Base-by-base conservation (phyloP, 2,329 filamentous ascomycete genomes). In the Diaporthe citriasiana region DNA sequence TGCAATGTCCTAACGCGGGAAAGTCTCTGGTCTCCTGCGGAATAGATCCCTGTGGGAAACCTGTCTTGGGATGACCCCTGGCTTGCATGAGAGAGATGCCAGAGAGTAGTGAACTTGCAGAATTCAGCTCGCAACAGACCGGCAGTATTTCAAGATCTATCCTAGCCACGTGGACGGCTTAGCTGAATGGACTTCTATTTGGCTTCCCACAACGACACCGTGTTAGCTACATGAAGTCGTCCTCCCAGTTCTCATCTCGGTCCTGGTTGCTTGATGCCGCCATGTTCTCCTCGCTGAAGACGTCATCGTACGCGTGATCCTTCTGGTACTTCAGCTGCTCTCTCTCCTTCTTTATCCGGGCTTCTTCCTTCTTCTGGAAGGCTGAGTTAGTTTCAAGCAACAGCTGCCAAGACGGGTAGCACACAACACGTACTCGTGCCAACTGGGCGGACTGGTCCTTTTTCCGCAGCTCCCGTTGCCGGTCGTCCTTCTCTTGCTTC, bases 261-360 rank as follows among this genome's bases (percentile, higher is more conserved):
- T 98, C 92, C 84, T 98, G 94, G 83, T 99, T 99, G 85, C 93
- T 98, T 72, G 91, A 91, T 30, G 83, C 85, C 56, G 91, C 91
- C 85, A 97, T 88, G 79, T 93, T 93, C 73, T 98, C 94, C 71
- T 97, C 95, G 6, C 90, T 91, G 83, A 98, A 95, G 71, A 98
- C 84, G 60, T 98, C 95, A 81, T 98, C 97, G 83, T 99, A 99
- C 2, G 95, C 96, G 84, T 99, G 96, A n/a, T 98, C 95, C 84
- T 97, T 97, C 84, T 97, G 94, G 89, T 92, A 97, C 83, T 97
- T 97, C 84, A 96, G 90, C 83, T 97, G 93, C 83, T 94, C 93
- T 77, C 94, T 89, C 85, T 98, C 94, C 83, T 95, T 93, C 66
- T 92, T 90, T 60, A 95, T 82, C 50, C 87, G 86, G 0, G 90